Conservation (phyloP, 805 yeast species). For the Lachancea sp. region DNA sequence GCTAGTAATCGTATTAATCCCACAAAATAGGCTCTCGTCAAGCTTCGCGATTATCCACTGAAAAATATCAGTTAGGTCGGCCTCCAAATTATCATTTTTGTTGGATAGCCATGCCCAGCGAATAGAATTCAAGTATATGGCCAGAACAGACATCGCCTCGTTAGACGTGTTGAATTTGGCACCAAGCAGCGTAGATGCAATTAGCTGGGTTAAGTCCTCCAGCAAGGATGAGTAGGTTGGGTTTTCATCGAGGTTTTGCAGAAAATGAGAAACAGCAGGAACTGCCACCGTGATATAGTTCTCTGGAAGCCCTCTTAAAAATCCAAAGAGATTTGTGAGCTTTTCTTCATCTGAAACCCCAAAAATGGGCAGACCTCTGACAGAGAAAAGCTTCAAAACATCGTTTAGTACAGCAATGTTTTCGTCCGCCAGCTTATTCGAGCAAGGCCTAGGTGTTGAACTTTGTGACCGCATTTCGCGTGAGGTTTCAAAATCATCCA, state of each 20-base stretch:
- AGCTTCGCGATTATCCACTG: conserved; percentile 40
- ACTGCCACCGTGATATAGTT: background rate
- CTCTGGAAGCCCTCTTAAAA: conserved; percentile 1
- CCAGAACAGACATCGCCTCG: conserved; percentile 13
- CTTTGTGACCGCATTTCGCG: background rate
- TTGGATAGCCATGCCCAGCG: conserved; percentile 25
- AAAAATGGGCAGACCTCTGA: background rate
- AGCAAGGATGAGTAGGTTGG: background rate
- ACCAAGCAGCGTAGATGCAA: conserved; percentile 21
- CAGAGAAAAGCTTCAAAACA: background rate
- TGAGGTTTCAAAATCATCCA: conserved; percentile 4
- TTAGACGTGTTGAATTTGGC: conserved; percentile 20
- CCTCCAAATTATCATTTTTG: conserved; percentile 23
- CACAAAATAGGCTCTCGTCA: conserved; percentile 36
- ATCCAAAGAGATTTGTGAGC: background rate
- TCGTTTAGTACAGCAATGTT: background rate
- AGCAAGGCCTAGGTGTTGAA: background rate
- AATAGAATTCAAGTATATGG: conserved; percentile 14
- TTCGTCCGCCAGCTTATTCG: background rate
- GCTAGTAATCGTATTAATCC: conserved; percentile 28
- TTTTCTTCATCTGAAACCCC: background rate
- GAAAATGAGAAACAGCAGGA: background rate
- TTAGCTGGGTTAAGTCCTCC: conserved; percentile 17
- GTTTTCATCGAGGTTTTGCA: background rate
- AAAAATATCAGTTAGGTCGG: conserved; percentile 44